Conservation (phyloP, 345 rosid genomes). For the Eucalyptus pauciflora region DNA sequence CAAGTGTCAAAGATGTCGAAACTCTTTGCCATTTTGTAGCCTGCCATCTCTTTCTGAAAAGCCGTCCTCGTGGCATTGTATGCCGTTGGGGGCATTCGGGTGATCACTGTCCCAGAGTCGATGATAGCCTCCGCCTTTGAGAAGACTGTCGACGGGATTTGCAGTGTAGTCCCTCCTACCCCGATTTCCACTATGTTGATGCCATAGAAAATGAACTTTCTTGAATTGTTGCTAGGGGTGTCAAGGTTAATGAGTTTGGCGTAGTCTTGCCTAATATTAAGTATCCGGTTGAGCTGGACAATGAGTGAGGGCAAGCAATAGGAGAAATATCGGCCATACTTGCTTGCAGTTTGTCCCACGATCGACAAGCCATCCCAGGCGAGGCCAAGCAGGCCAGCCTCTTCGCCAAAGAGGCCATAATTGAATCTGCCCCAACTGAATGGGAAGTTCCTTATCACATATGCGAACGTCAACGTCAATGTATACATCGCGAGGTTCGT, state of each 20-base stretch:
- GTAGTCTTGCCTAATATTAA: background rate
- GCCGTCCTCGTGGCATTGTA: conserved; percentile 53
- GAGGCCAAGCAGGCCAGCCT: background rate
- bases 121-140: conserved; percentile 12
- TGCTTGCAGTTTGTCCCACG: background rate
- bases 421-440: background rate
- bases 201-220: background rate
- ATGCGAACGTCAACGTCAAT: background rate
- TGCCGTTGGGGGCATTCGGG: conserved; percentile 67
- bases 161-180: background rate
- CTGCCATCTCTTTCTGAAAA: conserved; percentile 36
- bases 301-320: background rate
- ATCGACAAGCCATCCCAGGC: background rate
- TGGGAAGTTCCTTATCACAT: background rate
- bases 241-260: background rate
- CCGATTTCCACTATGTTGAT: background rate
- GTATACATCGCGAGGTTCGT: background rate
- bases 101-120: conserved; percentile 81
- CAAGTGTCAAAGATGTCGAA: conserved; percentile 76
- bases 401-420: background rate
- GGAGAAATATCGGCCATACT: background rate
- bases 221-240: background rate
- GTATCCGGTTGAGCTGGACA: background rate
- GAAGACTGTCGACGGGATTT: background rate
- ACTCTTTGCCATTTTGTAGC: conserved; percentile 36